Evolutionary conservation across 2,329 filamentous ascomycete genomes (phyloP).

Genomic region (Fusarium luffae): DNA sequence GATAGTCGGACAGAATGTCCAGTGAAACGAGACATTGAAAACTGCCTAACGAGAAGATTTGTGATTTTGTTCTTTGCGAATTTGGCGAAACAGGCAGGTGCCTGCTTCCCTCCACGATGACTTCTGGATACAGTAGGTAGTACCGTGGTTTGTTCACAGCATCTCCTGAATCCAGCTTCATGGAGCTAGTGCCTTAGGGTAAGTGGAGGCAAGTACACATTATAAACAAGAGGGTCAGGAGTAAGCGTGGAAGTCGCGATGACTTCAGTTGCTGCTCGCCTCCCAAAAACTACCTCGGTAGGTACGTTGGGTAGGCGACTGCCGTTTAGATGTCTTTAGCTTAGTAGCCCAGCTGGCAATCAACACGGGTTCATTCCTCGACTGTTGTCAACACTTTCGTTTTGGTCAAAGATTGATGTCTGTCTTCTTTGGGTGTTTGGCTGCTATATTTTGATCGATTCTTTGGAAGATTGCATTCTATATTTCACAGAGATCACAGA

Average conservation of each 20-base stretch:
- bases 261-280: background rate
- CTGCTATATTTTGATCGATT: slow-evolving; percentile 21
- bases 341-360: background rate
- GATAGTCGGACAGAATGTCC: background rate
- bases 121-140: background rate
- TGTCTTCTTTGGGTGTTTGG: slow-evolving; percentile 11
- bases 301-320: background rate
- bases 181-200: background rate
- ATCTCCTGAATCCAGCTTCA: background rate
- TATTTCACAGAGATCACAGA: background rate
- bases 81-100: background rate
- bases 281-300: background rate
- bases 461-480: slow-evolving; percentile 31
- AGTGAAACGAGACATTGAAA: background rate
- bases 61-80: background rate
- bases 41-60: background rate
- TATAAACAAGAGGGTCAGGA: background rate
- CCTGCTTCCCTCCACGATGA: background rate
- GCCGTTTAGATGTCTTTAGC: background rate
- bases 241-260: background rate
- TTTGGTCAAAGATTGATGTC: slow-evolving; percentile 1
- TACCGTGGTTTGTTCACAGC: background rate
- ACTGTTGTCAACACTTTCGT: slow-evolving; percentile 4
- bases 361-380: background rate
- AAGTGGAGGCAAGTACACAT: background rate